Evolutionary conservation across 495 filamentous ascomycete genomes (phyloP), one percentile per base, ranked within the genome.

Genomic region (Cladorrhinum samala): DNA sequence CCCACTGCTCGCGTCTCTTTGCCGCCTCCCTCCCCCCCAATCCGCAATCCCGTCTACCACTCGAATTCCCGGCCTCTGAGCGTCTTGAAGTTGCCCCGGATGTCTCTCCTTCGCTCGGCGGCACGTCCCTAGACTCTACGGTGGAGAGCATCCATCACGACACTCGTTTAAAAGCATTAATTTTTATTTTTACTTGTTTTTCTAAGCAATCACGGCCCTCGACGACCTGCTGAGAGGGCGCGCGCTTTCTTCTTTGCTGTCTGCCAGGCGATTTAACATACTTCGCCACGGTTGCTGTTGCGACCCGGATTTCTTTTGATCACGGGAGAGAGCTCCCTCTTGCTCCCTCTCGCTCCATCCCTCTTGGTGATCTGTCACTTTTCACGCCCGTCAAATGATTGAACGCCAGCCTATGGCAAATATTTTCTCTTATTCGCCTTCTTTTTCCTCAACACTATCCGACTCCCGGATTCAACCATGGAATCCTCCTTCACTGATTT

Each of bases 401-500:
- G 56, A 46, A 58, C 50, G 54, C 63, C 46, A 37, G 48, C 57
- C 37, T 38, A 49, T 50, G 53, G 19, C 58, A 52, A 47, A 42
- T 51, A 57, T 61, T 56, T 57, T 63, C 56, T 59, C 64, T 49
- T 60, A 46, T 33, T 51, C 60, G 45, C 56, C 61, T 50, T 57
- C 64, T 67, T 60, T n/a, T 61, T 54, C 61, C 55, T 56, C 64
- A 45, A 57, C 59, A 59, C 54, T 63, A 46, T 48, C 54, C 55
- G 61, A 53, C 43, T 61, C 58, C 52, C 39, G 52, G 52, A 49
- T 54, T 54, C 56, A 66, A 60, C 53, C 59, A 77, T 77, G 72
- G 71, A 73, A 53, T 66, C 72, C 57, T 66, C 63, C 53, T 76
- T 77, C 61, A 73, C 62, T 40, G 71, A 76, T 50, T 64, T 60